A percentile compares a stretch with the other conserved stretches of the same genome.
Evolutionary conservation across 805 yeast species (phyloP).

Genomic region (Candida loeiensis): DNA sequence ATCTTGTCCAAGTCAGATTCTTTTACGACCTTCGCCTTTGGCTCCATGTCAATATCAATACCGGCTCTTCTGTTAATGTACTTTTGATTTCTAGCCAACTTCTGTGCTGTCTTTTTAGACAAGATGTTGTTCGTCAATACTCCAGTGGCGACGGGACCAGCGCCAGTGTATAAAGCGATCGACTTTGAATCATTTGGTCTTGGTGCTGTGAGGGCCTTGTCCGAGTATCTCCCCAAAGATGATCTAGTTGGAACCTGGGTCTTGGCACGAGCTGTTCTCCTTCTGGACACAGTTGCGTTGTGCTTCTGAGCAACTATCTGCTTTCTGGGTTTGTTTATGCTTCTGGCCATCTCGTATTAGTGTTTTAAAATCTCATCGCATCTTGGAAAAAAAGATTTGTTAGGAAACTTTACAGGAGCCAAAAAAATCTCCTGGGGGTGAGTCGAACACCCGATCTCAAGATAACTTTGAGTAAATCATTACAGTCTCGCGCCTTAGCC

Average conservation of each 20-base stretch:
- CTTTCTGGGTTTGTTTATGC: conserved; percentile 75
- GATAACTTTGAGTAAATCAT: conserved; percentile 35
- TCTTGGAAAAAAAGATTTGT: conserved; percentile 2
- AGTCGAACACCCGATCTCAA: conserved; percentile 50
- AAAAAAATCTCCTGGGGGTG: conserved; percentile 43
- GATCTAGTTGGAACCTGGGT: conserved; percentile 30
- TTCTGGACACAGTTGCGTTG: conserved; percentile 48
- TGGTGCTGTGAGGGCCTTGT: conserved; percentile 32
- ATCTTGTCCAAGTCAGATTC: conserved; percentile 42
- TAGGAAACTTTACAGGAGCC: not conserved
- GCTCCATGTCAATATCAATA: conserved; percentile 32
- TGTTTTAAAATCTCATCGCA: conserved; percentile 10
- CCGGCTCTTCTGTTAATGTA: conserved; percentile 58
- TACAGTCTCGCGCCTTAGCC: conserved; percentile 51
- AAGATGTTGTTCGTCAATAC: conserved; percentile 56
- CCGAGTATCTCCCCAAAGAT: conserved; percentile 30
- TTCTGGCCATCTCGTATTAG: conserved; percentile 5
- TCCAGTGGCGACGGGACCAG: conserved; percentile 23
- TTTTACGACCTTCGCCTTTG: conserved; percentile 20
- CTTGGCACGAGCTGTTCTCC: conserved; percentile 53
- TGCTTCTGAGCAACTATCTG: conserved; percentile 50
- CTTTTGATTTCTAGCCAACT: conserved; percentile 73
- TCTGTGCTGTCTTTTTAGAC: conserved; percentile 74
- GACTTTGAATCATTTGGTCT: conserved; percentile 36
- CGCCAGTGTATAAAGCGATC: conserved; percentile 43